Conservation (phyloP, 2,329 filamentous ascomycete species). For the Trichoderma arundinaceum region DNA sequence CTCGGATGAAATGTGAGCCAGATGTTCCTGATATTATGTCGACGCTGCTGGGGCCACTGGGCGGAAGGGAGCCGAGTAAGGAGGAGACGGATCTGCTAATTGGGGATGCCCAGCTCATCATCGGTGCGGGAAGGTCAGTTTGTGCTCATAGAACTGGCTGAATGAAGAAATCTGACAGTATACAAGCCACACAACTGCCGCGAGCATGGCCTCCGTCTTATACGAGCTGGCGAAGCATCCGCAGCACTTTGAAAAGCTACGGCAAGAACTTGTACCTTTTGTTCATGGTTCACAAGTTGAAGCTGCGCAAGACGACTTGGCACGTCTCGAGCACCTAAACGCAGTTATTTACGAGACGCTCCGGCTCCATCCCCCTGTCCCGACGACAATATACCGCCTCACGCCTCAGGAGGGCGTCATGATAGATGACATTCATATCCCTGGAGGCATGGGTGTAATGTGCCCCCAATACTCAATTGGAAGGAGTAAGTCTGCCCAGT, state of each 20-base stretch:
- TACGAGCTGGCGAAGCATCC: constrained; percentile 40
- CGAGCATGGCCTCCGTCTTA: constrained; percentile 43
- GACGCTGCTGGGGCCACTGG: neutral
- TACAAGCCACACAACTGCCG: constrained; percentile 43
- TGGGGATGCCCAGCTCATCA: constrained; percentile 8
- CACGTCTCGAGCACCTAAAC: constrained; percentile 35
- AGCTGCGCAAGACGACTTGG: neutral
- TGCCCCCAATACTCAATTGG: constrained; percentile 33
- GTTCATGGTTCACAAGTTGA: neutral
- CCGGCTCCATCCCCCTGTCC: constrained; percentile 36
- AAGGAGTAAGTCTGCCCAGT: neutral
- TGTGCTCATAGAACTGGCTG: neutral
- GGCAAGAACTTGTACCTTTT: neutral
- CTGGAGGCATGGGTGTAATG: constrained; percentile 31
- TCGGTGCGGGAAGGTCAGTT: constrained; percentile 11
- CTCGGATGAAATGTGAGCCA: constrained; percentile 2
- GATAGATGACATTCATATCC: constrained; percentile 33
- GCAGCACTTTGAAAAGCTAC: constrained; percentile 28
- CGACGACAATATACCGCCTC: constrained; percentile 34
- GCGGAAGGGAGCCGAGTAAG: neutral
- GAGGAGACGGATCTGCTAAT: neutral
- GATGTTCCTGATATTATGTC: constrained; percentile 1
- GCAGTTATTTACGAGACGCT: constrained; percentile 37
- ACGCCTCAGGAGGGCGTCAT: constrained; percentile 32
- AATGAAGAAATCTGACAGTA: neutral